Base-by-base conservation (phyloP, 1,284 basidiomycete genomes). In the Amylostereum chailletii region DNA sequence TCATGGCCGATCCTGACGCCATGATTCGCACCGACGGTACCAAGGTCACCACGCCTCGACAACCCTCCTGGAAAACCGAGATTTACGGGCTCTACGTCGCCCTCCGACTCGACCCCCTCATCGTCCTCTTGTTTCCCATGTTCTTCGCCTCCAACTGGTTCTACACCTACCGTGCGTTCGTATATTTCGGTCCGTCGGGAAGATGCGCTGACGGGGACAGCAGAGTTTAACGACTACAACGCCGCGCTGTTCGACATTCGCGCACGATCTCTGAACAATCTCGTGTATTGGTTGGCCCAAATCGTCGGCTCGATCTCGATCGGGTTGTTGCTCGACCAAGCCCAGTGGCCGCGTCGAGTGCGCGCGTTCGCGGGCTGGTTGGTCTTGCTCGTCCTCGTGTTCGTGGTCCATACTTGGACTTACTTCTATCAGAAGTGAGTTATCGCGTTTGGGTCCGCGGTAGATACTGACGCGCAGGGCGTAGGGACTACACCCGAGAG, bases 1-100 rank as follows among this genome's bases (percentile, higher is more conserved):
- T 80, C 51, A 86, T 89, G 83, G 81, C 74, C 3, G 71, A 84
- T 53, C 86, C 86, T 2, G 62, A 69, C 41, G 80, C 76, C 52
- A 79, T 90, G 71, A 67, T 84, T 55, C 79, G 86, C 29, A 77
- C 77, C 3, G 86, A 89, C 57, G 86, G 86, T n/a, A 81, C 82
- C 2, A 81, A 74, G 58, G 76, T 89, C 47, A 67, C 67, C 3
- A 66, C 76, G 8, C 68, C 71, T 29, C 74, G 74, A 10, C 78
- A 87, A 34, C 83, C 85, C 7, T 83, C 83, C 1, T 89, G 86
- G 86, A 83, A 75, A 59, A 67, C 67, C 31, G 76, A 79, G 57
- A 68, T 79, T 45, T 67, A 67, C 50, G 72, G 70, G 10, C 67
- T 79, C n/a, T 79, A 70, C 60, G 70, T 73, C 37, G 70, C 70